Conservation (phyloP, 306 rosid species). For the Rosa rugosa region DNA sequence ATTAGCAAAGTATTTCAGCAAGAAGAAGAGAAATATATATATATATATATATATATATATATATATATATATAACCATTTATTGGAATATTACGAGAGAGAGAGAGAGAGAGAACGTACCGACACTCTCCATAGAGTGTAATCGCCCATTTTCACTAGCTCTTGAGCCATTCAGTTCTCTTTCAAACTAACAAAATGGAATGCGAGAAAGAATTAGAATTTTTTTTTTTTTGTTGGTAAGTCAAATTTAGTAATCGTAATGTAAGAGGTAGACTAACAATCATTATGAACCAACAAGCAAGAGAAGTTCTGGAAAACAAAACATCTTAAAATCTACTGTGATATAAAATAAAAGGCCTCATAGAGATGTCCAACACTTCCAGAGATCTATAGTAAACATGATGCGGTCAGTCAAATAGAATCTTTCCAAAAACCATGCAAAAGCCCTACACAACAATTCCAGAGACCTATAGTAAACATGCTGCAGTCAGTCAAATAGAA, state of each 20-base stretch:
- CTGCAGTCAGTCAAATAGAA: not conserved
- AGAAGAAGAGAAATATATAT: not conserved
- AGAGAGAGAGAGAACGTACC: not conserved
- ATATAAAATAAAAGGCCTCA: not conserved
- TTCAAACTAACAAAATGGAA: conserved; percentile 10
- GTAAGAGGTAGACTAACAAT: not conserved
- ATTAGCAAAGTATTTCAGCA: not conserved
- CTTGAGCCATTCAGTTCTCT: conserved; percentile 1
- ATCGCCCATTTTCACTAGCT: not conserved
- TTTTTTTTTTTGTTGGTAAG: not conserved
- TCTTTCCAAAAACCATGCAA: not conserved
- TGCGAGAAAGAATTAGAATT: not conserved
- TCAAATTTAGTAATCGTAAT: not conserved
- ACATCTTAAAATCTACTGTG: not conserved
- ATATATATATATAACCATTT: not conserved
- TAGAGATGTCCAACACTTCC: not conserved
- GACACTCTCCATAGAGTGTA: conserved; percentile 6
- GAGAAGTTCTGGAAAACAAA: not conserved
- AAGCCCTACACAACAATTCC: not conserved
- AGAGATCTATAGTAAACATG: not conserved
- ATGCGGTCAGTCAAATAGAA: not conserved
- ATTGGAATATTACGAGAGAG: not conserved
- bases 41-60: not conserved
- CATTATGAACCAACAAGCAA: not conserved
- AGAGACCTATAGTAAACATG: not conserved